phyloP scores from a whole-genome alignment of 352 stramenopile species.

The Globisporangium megalacanthum region DNA sequence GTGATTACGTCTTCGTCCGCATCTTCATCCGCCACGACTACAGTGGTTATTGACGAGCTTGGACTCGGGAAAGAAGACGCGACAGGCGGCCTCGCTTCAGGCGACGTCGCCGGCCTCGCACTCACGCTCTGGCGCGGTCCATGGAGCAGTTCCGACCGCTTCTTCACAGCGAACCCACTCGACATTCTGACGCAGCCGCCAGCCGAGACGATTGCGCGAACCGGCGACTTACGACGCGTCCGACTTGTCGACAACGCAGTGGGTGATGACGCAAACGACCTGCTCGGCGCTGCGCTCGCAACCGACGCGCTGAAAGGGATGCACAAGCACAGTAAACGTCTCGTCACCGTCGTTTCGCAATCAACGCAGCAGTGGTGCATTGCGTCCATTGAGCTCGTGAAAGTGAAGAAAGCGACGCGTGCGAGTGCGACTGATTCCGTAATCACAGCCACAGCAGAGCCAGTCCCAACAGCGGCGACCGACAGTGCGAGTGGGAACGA shows the following conservation, averaged over 20 bases:
- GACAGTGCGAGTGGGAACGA: slow-evolving; percentile 20
- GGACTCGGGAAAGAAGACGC: slow-evolving; percentile 34
- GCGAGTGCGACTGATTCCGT: slow-evolving; percentile 5
- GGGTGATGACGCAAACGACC: slow-evolving; percentile 12
- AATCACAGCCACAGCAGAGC: background rate
- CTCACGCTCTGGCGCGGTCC: slow-evolving; percentile 45
- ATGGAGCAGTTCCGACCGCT: slow-evolving; percentile 2
- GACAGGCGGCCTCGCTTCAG: slow-evolving; percentile 23
- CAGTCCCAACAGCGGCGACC: slow-evolving; percentile 10
- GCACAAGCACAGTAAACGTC: slow-evolving; percentile 49
- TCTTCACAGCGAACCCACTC: slow-evolving; percentile 54
- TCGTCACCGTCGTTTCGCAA: slow-evolving; percentile 49
- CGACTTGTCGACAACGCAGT: slow-evolving; percentile 21
- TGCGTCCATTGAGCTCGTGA: slow-evolving; percentile 62
- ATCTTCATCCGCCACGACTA: background rate
- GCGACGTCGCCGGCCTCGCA: slow-evolving; percentile 50
- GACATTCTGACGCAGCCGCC: slow-evolving; percentile 30
- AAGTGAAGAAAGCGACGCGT: slow-evolving; percentile 62
- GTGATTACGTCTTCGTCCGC: slow-evolving; percentile 5
- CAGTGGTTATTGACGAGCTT: slow-evolving; percentile 44
- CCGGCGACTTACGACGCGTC: slow-evolving; percentile 41
- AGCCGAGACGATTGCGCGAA: slow-evolving; percentile 17
- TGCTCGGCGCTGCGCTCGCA: slow-evolving; percentile 30
- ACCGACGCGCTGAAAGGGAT: slow-evolving; percentile 49
- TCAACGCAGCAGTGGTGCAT: slow-evolving; percentile 54